Conservation (phyloP, 2,329 filamentous ascomycete species). For the Fusarium caatingaense region DNA sequence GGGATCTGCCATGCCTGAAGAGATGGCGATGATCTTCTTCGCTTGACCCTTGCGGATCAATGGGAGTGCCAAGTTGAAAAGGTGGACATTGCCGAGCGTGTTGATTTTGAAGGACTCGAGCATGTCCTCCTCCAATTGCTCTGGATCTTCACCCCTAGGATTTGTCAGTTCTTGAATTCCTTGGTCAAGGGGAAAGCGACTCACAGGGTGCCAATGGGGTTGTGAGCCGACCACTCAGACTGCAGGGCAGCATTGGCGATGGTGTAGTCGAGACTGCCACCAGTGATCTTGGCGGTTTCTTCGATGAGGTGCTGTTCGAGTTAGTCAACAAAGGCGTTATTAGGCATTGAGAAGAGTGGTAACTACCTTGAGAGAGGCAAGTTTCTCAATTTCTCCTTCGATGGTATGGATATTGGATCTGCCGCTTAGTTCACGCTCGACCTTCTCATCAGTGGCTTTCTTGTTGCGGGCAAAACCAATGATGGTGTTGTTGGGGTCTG, state of each 20-base stretch:
- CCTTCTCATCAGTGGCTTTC: conserved; percentile 52
- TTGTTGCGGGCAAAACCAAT: conserved; percentile 60
- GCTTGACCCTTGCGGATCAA: conserved; percentile 60
- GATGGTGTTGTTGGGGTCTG: conserved; percentile 53
- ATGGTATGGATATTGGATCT: conserved; percentile 34
- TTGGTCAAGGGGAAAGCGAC: too few relatives aligned
- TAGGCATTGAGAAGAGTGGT: accelerated
- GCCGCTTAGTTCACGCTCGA: conserved; percentile 48
- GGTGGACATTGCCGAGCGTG: conserved; percentile 62
- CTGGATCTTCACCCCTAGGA: conserved; percentile 23
- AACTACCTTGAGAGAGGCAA: conserved; percentile 15
- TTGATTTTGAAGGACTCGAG: conserved; percentile 57
- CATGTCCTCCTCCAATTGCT: conserved; percentile 32
- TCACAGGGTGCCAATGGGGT: conserved; percentile 29
- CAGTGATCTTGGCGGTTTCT: conserved; percentile 49
- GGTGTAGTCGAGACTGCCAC: conserved; percentile 61
- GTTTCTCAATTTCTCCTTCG: conserved; percentile 21
- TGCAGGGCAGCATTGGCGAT: conserved; percentile 62
- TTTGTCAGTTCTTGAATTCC: accelerated
- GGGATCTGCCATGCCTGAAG: conserved; percentile 60
- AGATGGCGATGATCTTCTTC: conserved; percentile 67
- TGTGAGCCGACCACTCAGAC: conserved; percentile 42
- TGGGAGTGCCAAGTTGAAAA: conserved; percentile 65
- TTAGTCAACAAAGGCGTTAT: neutral
- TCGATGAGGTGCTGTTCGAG: conserved; percentile 30